Evolutionary conservation across 768 basidiomycete genomes (phyloP).

Genomic region (Dacryopinax primogenitus): DNA sequence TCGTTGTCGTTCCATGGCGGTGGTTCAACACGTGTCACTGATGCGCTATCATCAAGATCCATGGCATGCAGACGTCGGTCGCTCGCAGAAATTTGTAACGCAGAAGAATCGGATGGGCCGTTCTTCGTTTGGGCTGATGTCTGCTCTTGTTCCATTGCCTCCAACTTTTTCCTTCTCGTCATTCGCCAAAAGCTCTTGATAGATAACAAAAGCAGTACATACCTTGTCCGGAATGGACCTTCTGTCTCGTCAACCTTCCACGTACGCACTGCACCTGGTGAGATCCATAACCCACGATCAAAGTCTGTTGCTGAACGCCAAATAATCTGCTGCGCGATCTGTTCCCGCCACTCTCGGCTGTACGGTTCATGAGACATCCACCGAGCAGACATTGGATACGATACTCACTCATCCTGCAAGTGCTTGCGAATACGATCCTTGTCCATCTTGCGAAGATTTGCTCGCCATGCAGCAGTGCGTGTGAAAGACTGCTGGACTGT

Average conservation of each 20-base stretch:
- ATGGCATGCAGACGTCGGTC: background rate
- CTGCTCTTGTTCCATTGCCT: slow-evolving; percentile 30
- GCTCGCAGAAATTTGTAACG: background rate
- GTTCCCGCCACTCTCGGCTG: slow-evolving; percentile 67
- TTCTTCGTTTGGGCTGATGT: slow-evolving; percentile 20
- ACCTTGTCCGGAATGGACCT: slow-evolving; percentile 79
- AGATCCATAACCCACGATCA: slow-evolving; percentile 76
- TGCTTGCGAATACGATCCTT: slow-evolving; percentile 58
- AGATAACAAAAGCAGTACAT: slow-evolving; percentile 17
- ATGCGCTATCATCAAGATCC: background rate
- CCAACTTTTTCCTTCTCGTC: slow-evolving; percentile 54
- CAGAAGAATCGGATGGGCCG: slow-evolving; percentile 1
- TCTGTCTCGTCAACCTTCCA: slow-evolving; percentile 90
- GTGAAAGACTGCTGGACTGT: slow-evolving; percentile 48
- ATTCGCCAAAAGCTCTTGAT: background rate
- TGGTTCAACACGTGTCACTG: background rate
- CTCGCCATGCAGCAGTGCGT: slow-evolving; percentile 60
- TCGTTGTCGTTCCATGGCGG: background rate
- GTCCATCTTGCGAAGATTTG: slow-evolving; percentile 54
- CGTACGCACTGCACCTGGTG: slow-evolving; percentile 33
- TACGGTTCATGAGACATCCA: background rate
- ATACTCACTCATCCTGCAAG: slow-evolving; percentile 53
- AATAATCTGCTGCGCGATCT: slow-evolving; percentile 31
- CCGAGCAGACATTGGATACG: background rate
- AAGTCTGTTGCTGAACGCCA: slow-evolving; percentile 51